Conservation (phyloP, 176 grass and related monocot genomes). For the Musa troglodytarum region DNA sequence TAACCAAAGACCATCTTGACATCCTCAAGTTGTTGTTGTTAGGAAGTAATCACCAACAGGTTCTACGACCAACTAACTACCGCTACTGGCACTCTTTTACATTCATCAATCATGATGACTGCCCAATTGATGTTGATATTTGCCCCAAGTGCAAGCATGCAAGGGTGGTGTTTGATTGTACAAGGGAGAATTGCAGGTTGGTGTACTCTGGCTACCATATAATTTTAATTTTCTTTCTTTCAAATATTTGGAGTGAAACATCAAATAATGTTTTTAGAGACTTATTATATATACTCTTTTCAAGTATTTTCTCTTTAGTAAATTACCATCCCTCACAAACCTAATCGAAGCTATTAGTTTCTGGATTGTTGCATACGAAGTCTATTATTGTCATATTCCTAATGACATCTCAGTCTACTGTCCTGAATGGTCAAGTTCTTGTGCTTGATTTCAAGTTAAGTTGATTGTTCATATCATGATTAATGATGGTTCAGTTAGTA, state of each 20-base stretch:
- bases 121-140: constrained; percentile 66
- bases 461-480: not conserved
- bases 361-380: too few species aligned
- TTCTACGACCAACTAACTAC: constrained; percentile 24
- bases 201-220: constrained; percentile 4
- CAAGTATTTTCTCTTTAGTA: too few species aligned
- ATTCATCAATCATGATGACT: constrained; percentile 32
- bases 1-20: constrained; percentile 67
- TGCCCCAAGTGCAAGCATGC: constrained; percentile 46
- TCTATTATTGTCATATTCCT: not conserved
- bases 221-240: too few species aligned
- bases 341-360: too few species aligned
- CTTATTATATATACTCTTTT: too few species aligned
- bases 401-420: not conserved
- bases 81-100: constrained; percentile 24
- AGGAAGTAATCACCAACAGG: constrained; percentile 15
- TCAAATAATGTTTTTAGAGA: too few species aligned
- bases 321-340: too few species aligned
- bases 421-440: not conserved
- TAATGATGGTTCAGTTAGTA: not conserved
- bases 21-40: constrained; percentile 48
- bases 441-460: not conserved
- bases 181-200: constrained; percentile 67
- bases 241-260: too few species aligned
- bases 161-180: constrained; percentile 71